Evolutionary conservation across 805 yeast species (phyloP), one percentile per base, ranked within the genome.

Genomic region (Yarrowia keelungensis): DNA sequence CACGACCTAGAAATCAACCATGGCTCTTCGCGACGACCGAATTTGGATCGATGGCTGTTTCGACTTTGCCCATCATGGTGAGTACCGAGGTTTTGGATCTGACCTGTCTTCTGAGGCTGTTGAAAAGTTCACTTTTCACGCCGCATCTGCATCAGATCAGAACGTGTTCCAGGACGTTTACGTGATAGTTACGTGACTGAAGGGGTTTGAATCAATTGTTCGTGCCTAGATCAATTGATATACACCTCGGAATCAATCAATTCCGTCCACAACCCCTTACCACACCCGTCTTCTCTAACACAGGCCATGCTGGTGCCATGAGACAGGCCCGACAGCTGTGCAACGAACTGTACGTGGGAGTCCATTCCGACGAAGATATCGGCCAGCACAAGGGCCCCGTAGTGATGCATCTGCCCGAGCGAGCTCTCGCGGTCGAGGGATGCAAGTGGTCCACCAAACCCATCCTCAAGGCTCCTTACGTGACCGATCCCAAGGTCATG

Each of bases 21-120:
- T 65, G 61, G 61, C 59, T 15, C 49, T 65, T 32, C 35, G 69
- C n/a, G 73, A 72, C 45, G 74, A 72, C 61, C 75, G 89, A 65
- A 89, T 94, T 70, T 95, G 99, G 99, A 87, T 95, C 38, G 99
- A 95, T 77, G 99, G 99, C 0, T 95, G 99, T 77, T 95, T 95
- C 79, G 99, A 95, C 78, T 95, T 95, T 80, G 91, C 97, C 50
- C 99, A 95, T 77, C 98, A 95, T 75, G 98, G 97, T 78, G 78
- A 69, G 85, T 80, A 22, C 15, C 12, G 12, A 11, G 12, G 39
- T 8, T 9, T 7, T 5, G 39, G 3, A 10, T 38, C 39, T 10
- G 39, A 9, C 10, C 12, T 0, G 39, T 10, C 12, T 3, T 38
- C 10, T 8, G 39, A 38, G 39, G 12, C 39, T 10, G 32, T 26